Evolutionary conservation across 2,329 filamentous ascomycete species (phyloP).

Genomic region (Ophiostoma perfectum): DNA sequence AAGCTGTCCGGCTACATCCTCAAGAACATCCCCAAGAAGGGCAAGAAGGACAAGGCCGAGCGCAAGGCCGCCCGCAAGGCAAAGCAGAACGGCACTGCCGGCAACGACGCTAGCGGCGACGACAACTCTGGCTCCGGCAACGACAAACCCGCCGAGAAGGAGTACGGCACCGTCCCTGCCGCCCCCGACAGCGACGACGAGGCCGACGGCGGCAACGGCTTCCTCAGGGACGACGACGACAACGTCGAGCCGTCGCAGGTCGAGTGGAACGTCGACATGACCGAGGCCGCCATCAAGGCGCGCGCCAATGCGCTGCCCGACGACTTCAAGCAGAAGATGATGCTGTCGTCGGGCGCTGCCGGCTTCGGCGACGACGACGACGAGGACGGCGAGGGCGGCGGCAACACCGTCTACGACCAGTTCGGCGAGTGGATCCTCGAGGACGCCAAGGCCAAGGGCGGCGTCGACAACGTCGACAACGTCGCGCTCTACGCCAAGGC

Average conservation of each 20-base stretch:
- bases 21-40: constrained; percentile 89
- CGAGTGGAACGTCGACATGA: constrained; percentile 95
- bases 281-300: constrained; percentile 88
- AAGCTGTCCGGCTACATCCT: constrained; percentile 97
- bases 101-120: constrained; percentile 55
- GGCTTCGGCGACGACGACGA: constrained; percentile 69
- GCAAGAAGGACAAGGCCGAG: constrained; percentile 94
- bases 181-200: constrained; percentile 60
- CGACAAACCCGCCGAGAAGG: constrained; percentile 45
- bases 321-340: constrained; percentile 89
- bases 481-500: constrained; percentile 94
- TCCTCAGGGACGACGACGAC: constrained; percentile 42
- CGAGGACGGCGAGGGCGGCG: constrained; percentile 70
- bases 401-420: constrained; percentile 76
- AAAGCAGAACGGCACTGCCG: constrained; percentile 65
- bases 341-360: constrained; percentile 58
- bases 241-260: constrained; percentile 64
- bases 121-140: constrained; percentile 44
- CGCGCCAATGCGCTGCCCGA: constrained; percentile 89
- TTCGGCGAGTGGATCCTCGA: constrained; percentile 88
- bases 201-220: constrained; percentile 32
- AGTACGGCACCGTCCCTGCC: constrained; percentile 46
- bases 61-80: constrained; percentile 88
- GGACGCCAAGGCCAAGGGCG: constrained; percentile 64
- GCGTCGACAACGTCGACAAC: constrained; percentile 74